Evolutionary conservation across 1,139 yeast species (phyloP), one percentile per base, ranked within the genome.

Genomic region (Debaryomyces sp.): DNA sequence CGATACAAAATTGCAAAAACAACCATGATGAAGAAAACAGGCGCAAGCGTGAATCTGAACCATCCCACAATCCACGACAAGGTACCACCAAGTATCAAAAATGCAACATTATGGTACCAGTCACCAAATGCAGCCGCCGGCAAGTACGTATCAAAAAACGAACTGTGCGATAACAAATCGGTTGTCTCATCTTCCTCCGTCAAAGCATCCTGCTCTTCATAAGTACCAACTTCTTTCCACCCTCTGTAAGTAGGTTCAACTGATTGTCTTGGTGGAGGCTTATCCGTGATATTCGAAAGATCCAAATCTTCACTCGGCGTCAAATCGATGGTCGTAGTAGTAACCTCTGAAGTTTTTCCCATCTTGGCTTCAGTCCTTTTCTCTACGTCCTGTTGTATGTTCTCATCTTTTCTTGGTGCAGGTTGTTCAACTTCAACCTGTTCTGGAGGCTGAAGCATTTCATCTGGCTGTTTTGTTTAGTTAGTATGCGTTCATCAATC

Each of bases 161-260:
- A 89, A 8, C 89, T 81, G 38, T 80, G 78, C 34, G 86, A 78
- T 50, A 84, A 70, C 54, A 90, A 72, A 63, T 87, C 92, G 50
- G 77, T 72, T 50, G 86, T 75, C 57, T 87, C 90, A 61, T 89
- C 96, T 38, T 85, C 88, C 10, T 75, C 70, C 2, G 87, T 82
- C 54, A 89, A 72, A 1, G 71, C 72, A 62, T 86, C 91, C 32
- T 80, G 80, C 49, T 82, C 83, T 59, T 84, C 89, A 86, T 89
- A 92, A 22, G 91, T 89, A 13, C 96, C 94, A 43, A 89, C 92
- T 68, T 92, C 97, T 64, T 86, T 89, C 98, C 98, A 92, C 18
- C 98, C 98, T 49, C 90, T 77, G 61, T 78, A 85, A 0, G 91
- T 78, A 1, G 94, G 88, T 26, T 80, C 83, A 7, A 76, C 81